Evolutionary conservation across 225 moss, liverwort and hornwort species (phyloP), one percentile per base, ranked within the genome.

Genomic region (Antitrichia curtipendula): DNA sequence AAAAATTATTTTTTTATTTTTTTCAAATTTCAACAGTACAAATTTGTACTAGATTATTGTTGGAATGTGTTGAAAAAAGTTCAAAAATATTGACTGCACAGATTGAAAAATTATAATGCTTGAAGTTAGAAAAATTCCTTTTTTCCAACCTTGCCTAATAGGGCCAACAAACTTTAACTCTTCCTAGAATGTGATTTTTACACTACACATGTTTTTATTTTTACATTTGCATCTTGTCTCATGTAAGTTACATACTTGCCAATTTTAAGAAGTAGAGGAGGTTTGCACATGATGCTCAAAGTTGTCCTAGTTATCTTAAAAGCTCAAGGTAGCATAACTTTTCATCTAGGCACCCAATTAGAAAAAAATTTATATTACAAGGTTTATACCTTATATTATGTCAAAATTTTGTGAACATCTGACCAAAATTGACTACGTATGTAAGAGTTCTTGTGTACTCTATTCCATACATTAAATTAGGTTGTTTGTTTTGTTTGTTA

Each of bases 141-240:
- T 8, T 12, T 23, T 38, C 5, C 18, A 0, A 7, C 7, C 1
- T 2, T 14, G 2, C 2, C 40, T 0, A 5, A 41, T 1, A 41
- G 5, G 16, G 25, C 2, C 41, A 41, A 25, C 6, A 71, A 43
- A 71, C 28, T 71, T 43, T 45, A 28, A 28, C 1, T n/a, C 22
- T 2, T n/a, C n/a, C n/a, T 43, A 43, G 2, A 71, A 0, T 45
- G 10, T 28, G 28, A 71, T 71, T 45, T n/a, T 71, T 16, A 28
- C 2, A 45, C 16, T 71, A 71, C 1, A 28, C 17, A 43, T 28
- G 28, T 6, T 0, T 1, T 3, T 43, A n/a, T n/a, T 43, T 28
- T 43, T 15, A 27, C 16, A 71, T 28, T 71, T 47, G 7, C 28
- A 73, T 73, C 18, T 18, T 73, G 2, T 47, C 18, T 47, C 8